Evolutionary conservation across 2,329 filamentous ascomycete genomes (phyloP), one percentile per base, ranked within the genome.

Genomic region (Sporothrix variecibatus): DNA sequence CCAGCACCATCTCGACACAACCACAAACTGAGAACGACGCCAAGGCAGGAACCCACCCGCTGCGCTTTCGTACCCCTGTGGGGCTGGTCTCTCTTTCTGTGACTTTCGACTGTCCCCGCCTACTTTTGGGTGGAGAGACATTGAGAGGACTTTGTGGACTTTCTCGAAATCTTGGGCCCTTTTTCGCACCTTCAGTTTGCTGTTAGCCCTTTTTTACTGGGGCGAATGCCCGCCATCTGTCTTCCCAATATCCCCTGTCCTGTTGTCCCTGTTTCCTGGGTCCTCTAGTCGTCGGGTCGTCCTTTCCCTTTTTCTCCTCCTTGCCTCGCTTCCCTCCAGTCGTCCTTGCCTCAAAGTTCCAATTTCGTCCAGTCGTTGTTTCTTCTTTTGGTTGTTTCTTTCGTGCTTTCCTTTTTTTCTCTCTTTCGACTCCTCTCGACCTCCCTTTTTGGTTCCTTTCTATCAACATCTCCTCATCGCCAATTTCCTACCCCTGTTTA

Each of bases 121-220:
- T 23, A 26, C 64, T 20, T n/a, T 67, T 67, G 60, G 20, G 6
- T 15, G 56, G 26, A 38, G 28, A 46, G 58, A 64, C 58, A 43
- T 43, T 23, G 34, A 43, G 60, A 64, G 60, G 60, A 26, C 34
- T 11, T 38, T 62, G n/a, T n/a, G n/a, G n/a, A n/a, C n/a, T 34
- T 8, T 34, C 34, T 40, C n/a, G 6, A 12, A 43, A 43, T 43
- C 40, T 43, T 40, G 9, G 40, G 40, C 23, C 26, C 31, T 26
- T 23, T 20, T 43, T 17, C n/a, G 65, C 65, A 51, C 28, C 65
- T 51, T 31, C 43, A 62, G 31, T 46, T 51, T n/a, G 43, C 26
- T 7, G n/a, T 34, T 68, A 51, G 65, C 65, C 65, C 65, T 68
- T 34, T 68, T 68, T 68, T 68, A 51, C 65, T 51, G 65, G 65